Evolutionary conservation across 2,329 filamentous ascomycete species (phyloP).

Genomic region (Ampelomyces quisqualis): DNA sequence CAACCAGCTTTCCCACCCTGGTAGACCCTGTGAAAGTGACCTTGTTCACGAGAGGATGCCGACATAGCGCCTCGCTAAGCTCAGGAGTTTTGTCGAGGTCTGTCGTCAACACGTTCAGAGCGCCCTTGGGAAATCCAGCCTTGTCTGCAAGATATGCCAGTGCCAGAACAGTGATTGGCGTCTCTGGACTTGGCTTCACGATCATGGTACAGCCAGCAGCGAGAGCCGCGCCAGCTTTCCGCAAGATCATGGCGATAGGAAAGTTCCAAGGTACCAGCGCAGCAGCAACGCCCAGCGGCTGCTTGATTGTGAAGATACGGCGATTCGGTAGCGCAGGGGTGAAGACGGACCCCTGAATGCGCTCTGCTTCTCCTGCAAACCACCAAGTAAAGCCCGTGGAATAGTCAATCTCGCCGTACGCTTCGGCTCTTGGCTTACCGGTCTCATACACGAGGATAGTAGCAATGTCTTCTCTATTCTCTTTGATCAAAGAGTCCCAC

Average conservation of each 20-base stretch:
- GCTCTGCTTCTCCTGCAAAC: slow-evolving; percentile 62
- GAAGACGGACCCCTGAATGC: slow-evolving; percentile 63
- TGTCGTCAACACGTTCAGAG: slow-evolving; percentile 63
- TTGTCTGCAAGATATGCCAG: slow-evolving; percentile 44
- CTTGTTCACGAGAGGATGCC: slow-evolving; percentile 62
- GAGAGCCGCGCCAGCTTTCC: slow-evolving; percentile 67
- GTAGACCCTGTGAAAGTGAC: slow-evolving; percentile 62
- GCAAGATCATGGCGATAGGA: slow-evolving; percentile 65
- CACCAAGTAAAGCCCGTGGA: slow-evolving; percentile 58
- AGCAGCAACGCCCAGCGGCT: slow-evolving; percentile 68
- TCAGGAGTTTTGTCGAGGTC: slow-evolving; percentile 57
- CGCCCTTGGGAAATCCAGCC: slow-evolving; percentile 56
- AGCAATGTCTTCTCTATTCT: slow-evolving; percentile 63
- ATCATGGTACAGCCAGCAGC: slow-evolving; percentile 76
- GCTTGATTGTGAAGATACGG: slow-evolving; percentile 71
- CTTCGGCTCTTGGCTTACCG: slow-evolving; percentile 55
- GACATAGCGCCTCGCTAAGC: slow-evolving; percentile 57
- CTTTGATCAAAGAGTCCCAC: slow-evolving; percentile 65
- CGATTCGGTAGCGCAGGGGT: slow-evolving; percentile 62
- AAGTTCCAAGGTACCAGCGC: slow-evolving; percentile 75
- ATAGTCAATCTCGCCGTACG: slow-evolving; percentile 57
- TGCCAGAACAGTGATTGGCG: slow-evolving; percentile 43
- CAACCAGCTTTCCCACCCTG: slow-evolving; percentile 62
- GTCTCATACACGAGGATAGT: slow-evolving; percentile 63
- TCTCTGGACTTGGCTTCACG: slow-evolving; percentile 48